Evolutionary conservation across 1,284 basidiomycete genomes (phyloP).

Genomic region (Mycosarcoma maydis): DNA sequence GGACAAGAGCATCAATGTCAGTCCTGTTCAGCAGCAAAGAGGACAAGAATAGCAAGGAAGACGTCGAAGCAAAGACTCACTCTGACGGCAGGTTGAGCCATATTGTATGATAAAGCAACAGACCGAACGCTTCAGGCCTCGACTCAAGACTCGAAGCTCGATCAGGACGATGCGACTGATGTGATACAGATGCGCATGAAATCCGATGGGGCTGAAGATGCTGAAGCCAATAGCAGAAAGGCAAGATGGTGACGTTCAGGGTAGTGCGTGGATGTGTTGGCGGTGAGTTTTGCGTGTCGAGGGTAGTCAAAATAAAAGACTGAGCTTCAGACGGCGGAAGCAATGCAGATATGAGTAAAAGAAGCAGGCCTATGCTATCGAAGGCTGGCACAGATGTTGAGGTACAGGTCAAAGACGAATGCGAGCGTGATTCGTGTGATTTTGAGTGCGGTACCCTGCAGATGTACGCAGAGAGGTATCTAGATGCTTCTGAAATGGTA

Average conservation of each 20-base stretch:
- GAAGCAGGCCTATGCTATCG: neutral
- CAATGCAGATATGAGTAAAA: constrained; percentile 3
- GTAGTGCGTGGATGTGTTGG: too few species aligned
- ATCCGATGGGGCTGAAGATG: too few species aligned
- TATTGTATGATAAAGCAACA: constrained; percentile 5
- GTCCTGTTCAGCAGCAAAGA: neutral
- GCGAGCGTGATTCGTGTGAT: too few species aligned
- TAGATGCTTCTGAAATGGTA: constrained; percentile 34
- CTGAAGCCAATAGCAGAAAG: too few species aligned
- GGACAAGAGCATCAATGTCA: too few species aligned
- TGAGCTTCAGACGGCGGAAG: too few species aligned
- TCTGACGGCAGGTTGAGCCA: constrained; percentile 44
- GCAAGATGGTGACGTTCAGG: too few species aligned
- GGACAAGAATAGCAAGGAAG: too few species aligned
- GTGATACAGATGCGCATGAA: constrained; percentile 6
- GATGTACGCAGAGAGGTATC: constrained; percentile 29
- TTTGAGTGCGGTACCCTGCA: neutral
- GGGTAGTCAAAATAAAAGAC: too few species aligned
- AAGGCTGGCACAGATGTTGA: too few species aligned
- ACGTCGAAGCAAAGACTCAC: constrained; percentile 10
- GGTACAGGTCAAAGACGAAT: neutral
- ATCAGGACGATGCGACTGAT: neutral
- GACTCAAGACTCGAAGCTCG: constrained; percentile 10
- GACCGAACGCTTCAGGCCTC: constrained; percentile 3
- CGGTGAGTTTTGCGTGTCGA: too few species aligned